Evolutionary conservation across 2,329 filamentous ascomycete species (phyloP), one percentile per base, ranked within the genome.

Genomic region (Exophiala alcalophila): DNA sequence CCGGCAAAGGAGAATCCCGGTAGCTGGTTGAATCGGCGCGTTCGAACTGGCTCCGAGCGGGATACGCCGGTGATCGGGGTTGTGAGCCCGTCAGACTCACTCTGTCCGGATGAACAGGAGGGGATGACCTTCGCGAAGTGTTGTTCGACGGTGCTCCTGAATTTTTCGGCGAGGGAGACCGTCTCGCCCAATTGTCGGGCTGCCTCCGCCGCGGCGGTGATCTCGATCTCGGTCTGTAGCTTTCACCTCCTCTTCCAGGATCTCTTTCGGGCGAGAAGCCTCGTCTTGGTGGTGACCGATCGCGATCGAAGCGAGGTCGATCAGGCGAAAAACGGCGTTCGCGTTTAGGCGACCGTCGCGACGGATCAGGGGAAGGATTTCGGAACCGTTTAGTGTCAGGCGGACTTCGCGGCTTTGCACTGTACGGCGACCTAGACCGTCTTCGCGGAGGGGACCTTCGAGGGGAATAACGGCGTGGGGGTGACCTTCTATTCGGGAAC

Each of bases 71-170:
- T 16, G 55, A 60, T 53, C 40, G 55, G 33, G 42, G 50, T 47
- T 32, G 33, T 27, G 40, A 60, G 34, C 46, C 59, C 50, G 52
- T 45, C 40, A 70, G 56, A 33, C 65, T 69, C 35, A 68, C 58
- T 53, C 75, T 70, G 51, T 78, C 80, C 11, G 72, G 70, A 54
- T 79, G 76, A 10, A 74, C 62, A 18, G 68, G 74, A 11, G 80
- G 80, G 4, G 80, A 83, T 6, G 80, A 81, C 34, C 77, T 71
- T 43, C 78, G 73, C 15, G 80, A 83, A 20, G 75, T 79, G 14
- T 71, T 62, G 14, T 65, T 71, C 6, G 80, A 82, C 26, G 71
- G 74, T 42, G 71, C 65, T 15, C 70, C 73, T 15, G 74, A 77
- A 28, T 69, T 64, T 28, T 61, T 61, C 21, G 69, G 70, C 26